Base-by-base conservation (phyloP, 352 stramenopile species). In the Globisporangium nodosum region DNA sequence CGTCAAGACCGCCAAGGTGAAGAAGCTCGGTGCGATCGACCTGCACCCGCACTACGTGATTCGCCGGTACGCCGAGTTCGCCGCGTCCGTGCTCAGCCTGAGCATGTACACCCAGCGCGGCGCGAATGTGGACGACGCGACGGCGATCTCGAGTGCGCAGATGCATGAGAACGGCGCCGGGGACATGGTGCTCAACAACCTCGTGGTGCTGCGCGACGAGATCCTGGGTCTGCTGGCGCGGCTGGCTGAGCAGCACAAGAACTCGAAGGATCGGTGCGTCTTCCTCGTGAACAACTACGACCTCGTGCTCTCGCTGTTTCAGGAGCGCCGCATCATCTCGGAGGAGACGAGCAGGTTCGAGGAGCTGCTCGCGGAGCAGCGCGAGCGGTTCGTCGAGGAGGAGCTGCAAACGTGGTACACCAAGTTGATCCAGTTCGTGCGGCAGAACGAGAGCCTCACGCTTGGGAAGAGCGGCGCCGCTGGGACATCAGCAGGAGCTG, bases 271-370 rank as follows among this genome's bases (percentile, higher is more conserved):
- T 56, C 89, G 87, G 39, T 92, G 94, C 61, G 90, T 99, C 6
- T 99, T 99, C 67, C 83, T 98, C 47, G 97, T 99, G 64, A 99
- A 99, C 74, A 99, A 99, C 68, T 96, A 98, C 65, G 96, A 99
- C 69, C 79, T 97, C 49, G 96, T 98, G 37, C 78, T 98, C 8
- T 95, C 81, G 30, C 91, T 98, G 37, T 98, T 99, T 54, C 92
- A 98, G 59, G 94, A 99, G 73, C 82, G 96, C 39, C 82, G 88
- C 35, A 95, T 98, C 31, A 71, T 87, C 40, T 94, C 90, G 30
- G 96, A 98, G 51, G 96, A 99, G 66, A 91, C 97, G 2, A 88
- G 87, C 53, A 90, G 90, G 48, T 98, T 99, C 63, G 91, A 97
- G 27, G 94, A 98, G 51, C 60, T 98, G 33, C 78, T 99, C 13